phyloP scores from a whole-genome alignment of 805 yeast genomes.

The Kluyveromyces aestuarii region DNA sequence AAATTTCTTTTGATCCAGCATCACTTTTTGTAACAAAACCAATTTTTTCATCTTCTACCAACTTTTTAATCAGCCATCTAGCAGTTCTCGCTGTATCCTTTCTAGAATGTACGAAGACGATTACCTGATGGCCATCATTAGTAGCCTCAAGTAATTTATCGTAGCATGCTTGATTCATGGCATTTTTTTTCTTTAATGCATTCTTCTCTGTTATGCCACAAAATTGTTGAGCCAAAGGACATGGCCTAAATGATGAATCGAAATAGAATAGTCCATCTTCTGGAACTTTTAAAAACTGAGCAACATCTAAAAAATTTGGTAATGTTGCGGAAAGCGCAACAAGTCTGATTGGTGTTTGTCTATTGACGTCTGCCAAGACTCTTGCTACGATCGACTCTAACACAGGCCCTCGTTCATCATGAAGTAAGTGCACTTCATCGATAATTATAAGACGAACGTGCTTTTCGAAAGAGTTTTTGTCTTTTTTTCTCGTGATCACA shows the following conservation, averaged over 20 bases:
- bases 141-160: slow-evolving; percentile 64
- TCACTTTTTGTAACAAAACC: slow-evolving; percentile 36
- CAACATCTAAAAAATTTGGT: slow-evolving; percentile 84
- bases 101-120: slow-evolving; percentile 88
- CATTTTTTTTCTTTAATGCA: slow-evolving; percentile 65
- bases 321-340: slow-evolving; percentile 89
- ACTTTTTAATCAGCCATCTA: slow-evolving; percentile 53
- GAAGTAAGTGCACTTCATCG: slow-evolving; percentile 88
- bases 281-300: slow-evolving; percentile 64
- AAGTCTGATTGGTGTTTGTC: slow-evolving; percentile 48
- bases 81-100: slow-evolving; percentile 88
- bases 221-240: slow-evolving; percentile 83
- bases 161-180: slow-evolving; percentile 86
- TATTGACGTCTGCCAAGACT: slow-evolving; percentile 37
- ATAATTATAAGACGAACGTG: slow-evolving; percentile 65
- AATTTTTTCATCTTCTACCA: slow-evolving; percentile 46
- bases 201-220: slow-evolving; percentile 80
- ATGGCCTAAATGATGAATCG: slow-evolving; percentile 79
- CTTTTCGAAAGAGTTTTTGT: slow-evolving; percentile 55
- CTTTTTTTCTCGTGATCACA: slow-evolving; percentile 76
- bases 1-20: slow-evolving; percentile 51
- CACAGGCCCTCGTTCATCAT: slow-evolving; percentile 94
- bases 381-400: slow-evolving; percentile 81
- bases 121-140: slow-evolving; percentile 63
- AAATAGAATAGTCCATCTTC: slow-evolving; percentile 64